A percentile compares a stretch with the other conserved stretches of the same genome.
These are phyloP conservation scores for Rhizopogon sp. DNA, from an alignment of 768 basidiomycete species.

Conservation along the genomic window DNA sequence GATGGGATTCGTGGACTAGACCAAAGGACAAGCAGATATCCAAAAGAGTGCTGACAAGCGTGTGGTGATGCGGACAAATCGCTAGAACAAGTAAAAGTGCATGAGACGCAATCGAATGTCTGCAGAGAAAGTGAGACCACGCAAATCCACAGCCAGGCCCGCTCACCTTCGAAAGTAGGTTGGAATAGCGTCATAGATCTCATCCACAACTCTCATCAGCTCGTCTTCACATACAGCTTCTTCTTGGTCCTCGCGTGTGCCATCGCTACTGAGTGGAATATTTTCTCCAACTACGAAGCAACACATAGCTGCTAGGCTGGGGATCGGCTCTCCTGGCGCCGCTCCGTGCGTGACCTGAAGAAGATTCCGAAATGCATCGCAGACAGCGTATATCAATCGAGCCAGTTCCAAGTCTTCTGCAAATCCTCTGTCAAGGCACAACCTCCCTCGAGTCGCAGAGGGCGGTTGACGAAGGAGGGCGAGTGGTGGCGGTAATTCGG, in stretches of 20 bases:
- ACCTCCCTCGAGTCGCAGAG: slow-evolving; percentile 22
- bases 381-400: slow-evolving; percentile 44
- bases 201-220: slow-evolving; percentile 23
- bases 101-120: slow-evolving; percentile 48
- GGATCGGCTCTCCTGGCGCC: slow-evolving; percentile 16
- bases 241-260: slow-evolving; percentile 14
- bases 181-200: slow-evolving; percentile 50
- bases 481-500: slow-evolving; percentile 29
- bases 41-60: slow-evolving; percentile 44
- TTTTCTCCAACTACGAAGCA: slow-evolving; percentile 41
- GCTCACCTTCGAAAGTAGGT: slow-evolving; percentile 46
- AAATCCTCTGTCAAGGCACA: slow-evolving; percentile 29
- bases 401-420: slow-evolving; percentile 38
- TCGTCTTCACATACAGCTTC: slow-evolving; percentile 21
- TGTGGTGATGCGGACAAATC: slow-evolving; percentile 41
- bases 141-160: background rate
- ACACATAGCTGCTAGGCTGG: slow-evolving; percentile 43
- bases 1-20: slow-evolving; percentile 38
- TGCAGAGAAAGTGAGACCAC: slow-evolving; percentile 16
- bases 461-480: slow-evolving; percentile 34
- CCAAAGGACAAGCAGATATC: slow-evolving; percentile 43
- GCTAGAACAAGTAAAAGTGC: slow-evolving; percentile 44
- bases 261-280: slow-evolving; percentile 27
- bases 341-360: slow-evolving; percentile 31
- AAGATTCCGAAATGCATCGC: slow-evolving; percentile 52